Base-by-base conservation (phyloP, 2,329 filamentous ascomycete genomes). In the Leptoxyphium fumago region DNA sequence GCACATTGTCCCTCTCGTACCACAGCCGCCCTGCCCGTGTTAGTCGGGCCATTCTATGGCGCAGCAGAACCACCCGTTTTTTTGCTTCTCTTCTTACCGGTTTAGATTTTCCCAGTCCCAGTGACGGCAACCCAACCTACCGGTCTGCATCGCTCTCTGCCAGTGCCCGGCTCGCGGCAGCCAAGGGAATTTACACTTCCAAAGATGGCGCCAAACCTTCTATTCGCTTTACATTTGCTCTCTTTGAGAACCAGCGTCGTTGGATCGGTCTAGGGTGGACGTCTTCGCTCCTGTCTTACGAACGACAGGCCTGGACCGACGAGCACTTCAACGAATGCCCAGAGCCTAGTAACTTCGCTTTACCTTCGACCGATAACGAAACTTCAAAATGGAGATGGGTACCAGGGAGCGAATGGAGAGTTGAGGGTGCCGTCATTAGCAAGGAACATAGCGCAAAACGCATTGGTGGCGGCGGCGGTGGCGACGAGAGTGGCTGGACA, bases 231-330 rank as follows among this genome's bases (percentile, higher is more conserved):
- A 98, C 91, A 0, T 98, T 98, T 50, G 88, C 91, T 40, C 73
- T 98, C 2, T 96, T 88, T 57, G 91, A 98, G 61, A 98, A 98
- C 55, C 91, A 98, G 63, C 77, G 91, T 38, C 77, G 91, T 43
- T 98, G 91, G 91, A 68, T 98, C 3, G 89, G 88, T 1, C 74
- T 98, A 10, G 91, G 91, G 0, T 98, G 91, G 88, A 96, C 91
- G 0, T 82, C 82, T 2, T 93, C 81, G 34, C 69, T 98, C 48
- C 86, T 98, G 51, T 80, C 87, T 0, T 93, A 95, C 56, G 91
- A 98, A 60, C 75, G 91, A 38, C 75, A 82, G 1, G 74, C 88
- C 0, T 98, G 91, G 89, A 95, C 91, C 0, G 91, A 98, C 61
- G 91, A 98, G 63, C 87, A 95, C 60, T 76, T 93, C 44, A 94